phyloP scores from a whole-genome alignment of 768 basidiomycete species.

The Lactifluus hygrophoroides region DNA sequence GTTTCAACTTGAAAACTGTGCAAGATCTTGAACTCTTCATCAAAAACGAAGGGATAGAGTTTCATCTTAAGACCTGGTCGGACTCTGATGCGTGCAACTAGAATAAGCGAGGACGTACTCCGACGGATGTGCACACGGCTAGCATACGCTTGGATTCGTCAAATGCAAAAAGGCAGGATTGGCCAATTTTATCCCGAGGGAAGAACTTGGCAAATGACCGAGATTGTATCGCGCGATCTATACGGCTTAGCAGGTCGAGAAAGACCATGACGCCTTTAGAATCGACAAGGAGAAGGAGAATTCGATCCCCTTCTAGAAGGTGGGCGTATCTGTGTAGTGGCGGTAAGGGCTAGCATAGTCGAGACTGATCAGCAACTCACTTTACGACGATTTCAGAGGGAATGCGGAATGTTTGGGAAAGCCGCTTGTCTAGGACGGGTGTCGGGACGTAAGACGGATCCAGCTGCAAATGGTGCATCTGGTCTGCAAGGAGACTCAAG shows the following conservation, averaged over 20 bases:
- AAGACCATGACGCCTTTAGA: slow-evolving; percentile 6
- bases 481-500: slow-evolving; percentile 3
- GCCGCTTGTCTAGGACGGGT: neutral
- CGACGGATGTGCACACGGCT: slow-evolving; percentile 37
- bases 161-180: slow-evolving; percentile 38
- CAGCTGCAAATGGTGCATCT: slow-evolving; percentile 14
- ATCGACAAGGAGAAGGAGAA: slow-evolving; percentile 11
- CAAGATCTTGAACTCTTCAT: slow-evolving; percentile 28
- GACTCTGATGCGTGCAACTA: too few species aligned
- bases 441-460: slow-evolving; percentile 13
- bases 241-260: slow-evolving; percentile 3
- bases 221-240: slow-evolving; percentile 3
- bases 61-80: slow-evolving; percentile 20
- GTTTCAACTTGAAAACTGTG: slow-evolving; percentile 37
- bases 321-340: slow-evolving; percentile 6
- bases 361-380: neutral
- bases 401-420: slow-evolving; percentile 7
- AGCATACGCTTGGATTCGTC: slow-evolving; percentile 47
- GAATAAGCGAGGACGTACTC: slow-evolving; percentile 25
- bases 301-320: slow-evolving; percentile 13
- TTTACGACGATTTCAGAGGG: neutral
- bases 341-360: neutral
- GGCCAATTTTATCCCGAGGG: slow-evolving; percentile 40
- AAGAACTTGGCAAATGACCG: slow-evolving; percentile 21
- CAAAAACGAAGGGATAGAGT: slow-evolving; percentile 32